Conservation (phyloP, 257 asterid genomes). For the Solanum gracilifrons region DNA sequence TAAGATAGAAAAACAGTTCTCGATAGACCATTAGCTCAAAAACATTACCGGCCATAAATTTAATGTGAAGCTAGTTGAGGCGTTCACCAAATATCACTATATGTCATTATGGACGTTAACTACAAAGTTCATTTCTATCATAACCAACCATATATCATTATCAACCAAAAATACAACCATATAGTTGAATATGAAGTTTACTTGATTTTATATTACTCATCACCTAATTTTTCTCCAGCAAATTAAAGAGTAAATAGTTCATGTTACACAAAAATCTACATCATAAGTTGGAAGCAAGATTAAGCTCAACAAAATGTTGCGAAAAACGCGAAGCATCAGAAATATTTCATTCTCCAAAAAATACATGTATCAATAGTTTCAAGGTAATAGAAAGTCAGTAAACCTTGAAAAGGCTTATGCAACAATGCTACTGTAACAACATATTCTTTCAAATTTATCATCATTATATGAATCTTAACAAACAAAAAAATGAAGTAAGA, state of each 20-base stretch:
- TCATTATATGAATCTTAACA: slow-evolving; percentile 17
- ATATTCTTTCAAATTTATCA: slow-evolving; percentile 12
- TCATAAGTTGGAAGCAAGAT: background rate
- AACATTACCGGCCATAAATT: background rate
- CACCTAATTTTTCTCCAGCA: background rate
- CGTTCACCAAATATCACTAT: background rate
- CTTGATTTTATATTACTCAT: background rate
- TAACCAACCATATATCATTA: background rate
- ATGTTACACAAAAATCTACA: background rate
- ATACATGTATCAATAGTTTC: background rate
- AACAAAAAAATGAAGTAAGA: slow-evolving; percentile 11
- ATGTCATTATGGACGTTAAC: background rate
- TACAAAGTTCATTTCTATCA: background rate
- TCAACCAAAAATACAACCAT: background rate
- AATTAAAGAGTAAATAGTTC: background rate
- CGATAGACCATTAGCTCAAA: background rate
- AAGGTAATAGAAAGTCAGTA: background rate
- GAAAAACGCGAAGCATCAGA: background rate
- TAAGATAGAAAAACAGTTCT: background rate
- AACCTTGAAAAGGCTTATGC: background rate
- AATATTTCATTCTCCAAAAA: background rate
- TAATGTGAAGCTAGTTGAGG: background rate
- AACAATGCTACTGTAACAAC: background rate
- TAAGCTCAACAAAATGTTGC: background rate
- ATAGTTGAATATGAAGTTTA: background rate